Base-by-base conservation (phyloP, 169 alveolate species). In the Plasmodium vinckei region DNA sequence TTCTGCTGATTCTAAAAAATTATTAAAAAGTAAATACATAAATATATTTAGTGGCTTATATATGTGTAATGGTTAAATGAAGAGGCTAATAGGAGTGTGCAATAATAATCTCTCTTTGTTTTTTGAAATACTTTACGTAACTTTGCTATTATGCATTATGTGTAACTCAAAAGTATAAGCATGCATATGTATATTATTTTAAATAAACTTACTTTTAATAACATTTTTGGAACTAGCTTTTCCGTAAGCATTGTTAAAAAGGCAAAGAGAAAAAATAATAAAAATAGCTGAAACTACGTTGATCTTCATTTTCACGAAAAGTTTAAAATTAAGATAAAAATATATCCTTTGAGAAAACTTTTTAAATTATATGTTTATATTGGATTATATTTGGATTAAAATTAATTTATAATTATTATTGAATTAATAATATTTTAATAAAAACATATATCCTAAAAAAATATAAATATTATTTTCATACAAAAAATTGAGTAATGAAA, bases 261-360 rank as follows among this genome's bases (percentile, higher is more conserved):
- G 42, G 68, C 63, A 51, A 39, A 67, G 33, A 15, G 56, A 75
- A 25, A 75, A 65, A 27, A 44, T 39, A 51, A 75, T 61, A 42
- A 73, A 75, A 56, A 75, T 15, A 19, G 46, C 42, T 57, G 69
- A 15, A 46, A 23, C 19, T 56, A 33, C 21, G 4, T 75, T 75
- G 77, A 75, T 75, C 61, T 75, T 75, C 19, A 73, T 59, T 72
- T 12, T 51, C n/a, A 51, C 19, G 57, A 72, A 33, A 33, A 33
- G 7, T 33, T 33, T 33, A 3, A 1, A 5, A 33, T 33, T 33
- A 33, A 33, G 5, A 33, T 33, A 33, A 33, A 33, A 5, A 33
- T 33, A 4, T 27, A 27, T 27, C 1, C 42, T 33, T 33, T 33
- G 7, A 33, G 5, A 5, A 33, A 33, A 33, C 4, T 33, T 7